Evolutionary conservation across 768 basidiomycete species (phyloP), one percentile per base, ranked within the genome.

Genomic region (Pleurotus eryngii): DNA sequence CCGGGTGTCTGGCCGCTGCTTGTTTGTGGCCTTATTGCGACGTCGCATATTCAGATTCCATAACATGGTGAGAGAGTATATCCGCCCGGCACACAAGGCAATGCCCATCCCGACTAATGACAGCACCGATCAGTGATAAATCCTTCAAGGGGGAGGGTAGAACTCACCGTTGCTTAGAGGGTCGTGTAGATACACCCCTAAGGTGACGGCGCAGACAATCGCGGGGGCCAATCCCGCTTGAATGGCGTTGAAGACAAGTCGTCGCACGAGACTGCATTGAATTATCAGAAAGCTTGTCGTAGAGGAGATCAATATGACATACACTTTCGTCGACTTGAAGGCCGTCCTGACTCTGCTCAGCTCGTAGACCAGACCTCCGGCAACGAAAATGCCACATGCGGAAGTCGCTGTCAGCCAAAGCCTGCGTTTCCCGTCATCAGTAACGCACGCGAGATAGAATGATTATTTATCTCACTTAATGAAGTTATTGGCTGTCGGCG

Each of bases 171-270:
- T 53, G 38, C 38, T 53, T 8, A 53, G 51, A 5, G 37, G 51
- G 18, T 53, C 51, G 20, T 42, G 12, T n/a, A 53, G 35, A 11
- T 53, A 53, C 24, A 40, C 22, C 2, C 12, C 38, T 15, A 53
- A 40, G 17, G 51, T 53, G 17, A 53, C 14, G n/a, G 27, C 42
- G 17, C 38, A 38, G 18, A 53, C 51, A 11, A 53, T 30, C 17
- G 51, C 51, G n/a, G 51, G 51, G 7, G 51, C 51, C 14, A 53
- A 53, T 11, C 51, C 51, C 8, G 51, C 51, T n/a, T 53, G 51
- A 15, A 53, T 42, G 38, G 51, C 18, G 38, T 53, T 53, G 51
- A 53, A 38, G 22, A 53, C 51, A 5, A 53, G 39, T 42, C 51
- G 51, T 5, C 51, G 51, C 18, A 53, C 38, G 40, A 53, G 51